phyloP scores from a whole-genome alignment of 495 filamentous ascomycete species.

The Neurospora sublineolata region DNA sequence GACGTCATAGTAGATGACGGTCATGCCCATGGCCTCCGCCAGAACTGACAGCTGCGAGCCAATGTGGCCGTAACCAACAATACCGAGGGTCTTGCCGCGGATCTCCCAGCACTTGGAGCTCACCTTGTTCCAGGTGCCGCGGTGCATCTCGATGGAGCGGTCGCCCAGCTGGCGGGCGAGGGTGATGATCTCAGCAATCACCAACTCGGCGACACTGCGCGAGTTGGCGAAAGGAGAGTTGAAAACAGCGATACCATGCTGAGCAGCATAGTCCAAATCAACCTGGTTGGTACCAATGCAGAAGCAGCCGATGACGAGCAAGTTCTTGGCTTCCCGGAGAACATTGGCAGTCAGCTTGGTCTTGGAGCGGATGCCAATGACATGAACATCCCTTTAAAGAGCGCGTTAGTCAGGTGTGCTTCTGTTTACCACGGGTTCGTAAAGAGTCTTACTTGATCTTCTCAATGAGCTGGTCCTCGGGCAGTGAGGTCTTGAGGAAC shows the following conservation, averaged over 20 bases:
- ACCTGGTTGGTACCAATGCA: constrained; percentile 99
- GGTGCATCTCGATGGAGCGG: constrained; percentile 88
- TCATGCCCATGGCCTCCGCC: constrained; percentile 95
- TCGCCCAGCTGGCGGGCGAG: constrained; percentile 89
- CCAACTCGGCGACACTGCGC: constrained; percentile 87
- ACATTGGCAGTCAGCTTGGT: constrained; percentile 85
- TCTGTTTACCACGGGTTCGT: background rate
- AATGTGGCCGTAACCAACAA: constrained; percentile 96
- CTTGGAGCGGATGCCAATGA: constrained; percentile 96
- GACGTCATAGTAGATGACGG: constrained; percentile 90
- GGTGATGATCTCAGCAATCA: constrained; percentile 85
- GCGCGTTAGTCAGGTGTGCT: constrained; percentile 3
- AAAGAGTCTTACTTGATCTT: constrained; percentile 68
- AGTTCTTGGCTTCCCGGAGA: constrained; percentile 77
- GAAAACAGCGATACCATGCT: constrained; percentile 92
- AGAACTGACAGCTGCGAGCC: constrained; percentile 93
- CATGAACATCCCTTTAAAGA: constrained; percentile 69
- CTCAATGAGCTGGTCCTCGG: constrained; percentile 88
- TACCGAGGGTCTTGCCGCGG: constrained; percentile 91
- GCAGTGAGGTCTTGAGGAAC: constrained; percentile 72
- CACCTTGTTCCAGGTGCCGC: constrained; percentile 95
- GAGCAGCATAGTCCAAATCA: constrained; percentile 81
- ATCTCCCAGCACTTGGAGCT: constrained; percentile 96
- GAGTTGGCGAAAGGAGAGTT: constrained; percentile 99
- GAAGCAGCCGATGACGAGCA: constrained; percentile 95